Conservation (phyloP, 164 flowering plant species). For the Cinnamomum chago region DNA sequence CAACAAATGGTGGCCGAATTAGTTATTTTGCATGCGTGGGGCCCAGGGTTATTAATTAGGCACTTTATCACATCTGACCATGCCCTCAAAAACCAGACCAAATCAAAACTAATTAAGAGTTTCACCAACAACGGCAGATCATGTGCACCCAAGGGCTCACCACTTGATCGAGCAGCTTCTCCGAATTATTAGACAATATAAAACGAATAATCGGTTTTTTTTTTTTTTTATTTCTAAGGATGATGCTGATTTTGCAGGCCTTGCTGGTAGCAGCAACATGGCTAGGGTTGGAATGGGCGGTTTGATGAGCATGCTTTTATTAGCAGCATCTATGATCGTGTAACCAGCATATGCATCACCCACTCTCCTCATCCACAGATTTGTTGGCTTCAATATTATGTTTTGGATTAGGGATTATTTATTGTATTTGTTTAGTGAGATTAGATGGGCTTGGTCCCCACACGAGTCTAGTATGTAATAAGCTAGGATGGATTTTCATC, state of each 20-base stretch:
- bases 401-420: neutral
- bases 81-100: no score
- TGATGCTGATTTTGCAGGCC: neutral
- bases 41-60: no score
- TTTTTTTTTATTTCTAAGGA: no score
- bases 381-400: no score
- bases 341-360: no score
- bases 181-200: neutral
- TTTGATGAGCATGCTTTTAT: neutral
- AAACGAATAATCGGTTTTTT: no score
- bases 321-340: neutral
- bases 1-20: no score
- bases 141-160: neutral
- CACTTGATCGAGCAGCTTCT: neutral
- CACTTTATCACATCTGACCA: no score
- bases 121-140: neutral
- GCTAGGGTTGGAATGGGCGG: neutral
- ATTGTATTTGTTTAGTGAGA: neutral
- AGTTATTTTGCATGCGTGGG: no score
- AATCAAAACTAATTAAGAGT: no score
- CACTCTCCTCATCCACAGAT: no score
- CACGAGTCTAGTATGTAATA: neutral
- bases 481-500: no score
- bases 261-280: neutral
- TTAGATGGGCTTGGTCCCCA: neutral